Evolutionary conservation across 2,329 filamentous ascomycete genomes (phyloP), one percentile per base, ranked within the genome.

Genomic region (Cladosporium velox): DNA sequence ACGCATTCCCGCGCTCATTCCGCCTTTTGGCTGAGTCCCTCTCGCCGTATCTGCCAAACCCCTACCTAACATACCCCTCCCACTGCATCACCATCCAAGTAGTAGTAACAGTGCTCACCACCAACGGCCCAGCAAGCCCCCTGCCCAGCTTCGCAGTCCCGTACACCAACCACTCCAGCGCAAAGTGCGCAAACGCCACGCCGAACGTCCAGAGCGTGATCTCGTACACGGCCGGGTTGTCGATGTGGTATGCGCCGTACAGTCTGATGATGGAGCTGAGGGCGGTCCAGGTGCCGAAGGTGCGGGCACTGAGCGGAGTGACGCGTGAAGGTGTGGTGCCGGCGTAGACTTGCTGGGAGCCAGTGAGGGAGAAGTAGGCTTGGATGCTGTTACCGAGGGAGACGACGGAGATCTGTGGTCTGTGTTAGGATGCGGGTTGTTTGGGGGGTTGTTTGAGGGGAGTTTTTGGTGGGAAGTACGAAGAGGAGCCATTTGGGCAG

Each of bases 241-340:
- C 83, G 69, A 96, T 87, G 77, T 96, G 84, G 80, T 96, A 96
- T 38, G 91, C 91, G 4, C 92, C 91, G 75, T 96, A 96, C 70
- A 93, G 81, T 62, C 93, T 87, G 54, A 96, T 85, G 60, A 96
- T 81, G 66, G 88, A 86, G 6, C 90, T 89, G 66, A 96, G 83
- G 66, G 94, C 85, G 0, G 93, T 96, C 89, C 93, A 97, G 34
- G 91, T 95, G 64, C 91, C 93, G 77, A 96, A 96, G 24, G 92
- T 88, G 69, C 92, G 89, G 30, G 89, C 89, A 12, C 88, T 89
- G 34, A 97, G 87, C 5, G 90, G 87, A 6, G 91, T 93, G 65
- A 92, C 86, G 60, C 14, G 83, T 82, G 66, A 64, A 75, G 47
- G 78, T 67, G 80, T 86, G 87, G 63, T 80, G 78, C 88, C 88